Conservation (phyloP, 2,329 filamentous ascomycete species). For the Macroventuria anomochaeta region DNA sequence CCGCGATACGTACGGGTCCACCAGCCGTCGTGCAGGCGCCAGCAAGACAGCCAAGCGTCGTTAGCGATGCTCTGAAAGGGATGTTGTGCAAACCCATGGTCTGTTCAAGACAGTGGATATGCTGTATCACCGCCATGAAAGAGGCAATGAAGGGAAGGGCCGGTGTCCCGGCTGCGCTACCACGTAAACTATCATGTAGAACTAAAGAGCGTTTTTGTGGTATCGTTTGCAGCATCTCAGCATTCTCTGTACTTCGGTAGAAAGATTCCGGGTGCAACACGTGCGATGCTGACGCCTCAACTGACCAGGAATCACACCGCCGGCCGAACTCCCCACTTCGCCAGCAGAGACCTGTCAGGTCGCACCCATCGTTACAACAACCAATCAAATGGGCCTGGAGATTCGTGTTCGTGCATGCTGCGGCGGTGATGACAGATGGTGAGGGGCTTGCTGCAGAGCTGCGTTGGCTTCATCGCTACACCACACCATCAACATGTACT, state of each 20-base stretch:
- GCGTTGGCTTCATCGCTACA: conserved; percentile 6
- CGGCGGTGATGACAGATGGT: conserved; percentile 10
- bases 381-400: conserved; percentile 1
- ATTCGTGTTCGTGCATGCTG: neutral
- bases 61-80: conserved; percentile 12
- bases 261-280: conserved; percentile 5
- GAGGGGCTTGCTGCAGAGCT: conserved; percentile 6
- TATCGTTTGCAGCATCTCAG: conserved; percentile 5
- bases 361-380: neutral
- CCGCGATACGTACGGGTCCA: neutral
- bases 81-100: conserved; percentile 13
- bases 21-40: conserved; percentile 9
- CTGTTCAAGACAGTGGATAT: neutral
- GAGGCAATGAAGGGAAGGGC: neutral
- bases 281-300: conserved; percentile 19
- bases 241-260: neutral
- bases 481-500: neutral
- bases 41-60: conserved; percentile 5
- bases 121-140: neutral
- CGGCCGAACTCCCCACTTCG: conserved; percentile 12
- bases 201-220: neutral
- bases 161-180: neutral
- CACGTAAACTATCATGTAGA: neutral
- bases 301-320: conserved; percentile 15
- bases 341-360: conserved; percentile 11